Evolutionary conservation across 164 flowering plant genomes (phyloP), one percentile per base, ranked within the genome.

Genomic region (Vitis amurensis): DNA sequence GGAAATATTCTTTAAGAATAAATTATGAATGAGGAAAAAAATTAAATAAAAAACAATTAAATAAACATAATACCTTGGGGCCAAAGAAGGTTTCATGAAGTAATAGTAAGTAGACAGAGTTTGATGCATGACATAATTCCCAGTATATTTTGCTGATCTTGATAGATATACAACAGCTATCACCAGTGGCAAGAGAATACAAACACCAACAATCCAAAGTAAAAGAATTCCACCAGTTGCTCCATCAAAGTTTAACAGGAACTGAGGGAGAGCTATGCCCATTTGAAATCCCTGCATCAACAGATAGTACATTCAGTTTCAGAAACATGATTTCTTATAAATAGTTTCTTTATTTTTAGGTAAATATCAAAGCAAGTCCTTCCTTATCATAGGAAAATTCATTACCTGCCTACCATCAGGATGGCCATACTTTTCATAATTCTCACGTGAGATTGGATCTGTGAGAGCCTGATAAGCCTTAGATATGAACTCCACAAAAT

Each of bases 331-430:
- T 6, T 37, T 67, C 29, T 56, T 48, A 12, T 60, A 5, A 63
- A 11, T 57, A 31, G 50, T 49, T 37, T 9, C 16, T 19, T 48
- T 47, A 56, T n/a, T 9, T n/a, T 53, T 15, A 23, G 3, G 17
- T 31, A 12, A 31, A 53, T 10, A 64, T 11, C 52, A 62, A 55
- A 61, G n/a, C 11, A 15, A 60, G 55, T 56, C 14, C n/a, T 67
- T 63, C 61, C 47, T 8, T 17, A 51, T 27, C n/a, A 23, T 19
- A 58, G 13, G 73, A 50, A 9, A 3, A 23, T 19, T 15, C 29
- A 55, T 61, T 82, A 93, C 99, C 96, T 95, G 99, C 63, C 94
- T 85, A 60, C 99, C 99, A 90, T 95, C 99, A 58, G 99, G 99
- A 78, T 93, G 98, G 57, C 99, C 98, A 88, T 93, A 95, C 71